Conservation (phyloP, 208 protist genomes). For the Giardia muris region DNA sequence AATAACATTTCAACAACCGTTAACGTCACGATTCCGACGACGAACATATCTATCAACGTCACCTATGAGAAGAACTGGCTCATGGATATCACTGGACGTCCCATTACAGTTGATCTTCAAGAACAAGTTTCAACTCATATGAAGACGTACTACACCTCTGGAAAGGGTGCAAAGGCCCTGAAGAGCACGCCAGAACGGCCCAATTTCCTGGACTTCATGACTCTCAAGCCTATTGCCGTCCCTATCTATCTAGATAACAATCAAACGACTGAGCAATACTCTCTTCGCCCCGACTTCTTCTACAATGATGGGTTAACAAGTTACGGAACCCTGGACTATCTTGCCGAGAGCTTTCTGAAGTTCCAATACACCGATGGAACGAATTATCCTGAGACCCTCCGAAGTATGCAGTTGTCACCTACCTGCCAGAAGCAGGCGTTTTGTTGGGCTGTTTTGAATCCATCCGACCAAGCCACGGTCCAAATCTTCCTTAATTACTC, state of each 20-base stretch:
- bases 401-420: too few relatives aligned
- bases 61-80: too few relatives aligned
- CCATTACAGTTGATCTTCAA: background rate
- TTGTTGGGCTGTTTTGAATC: background rate
- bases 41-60: background rate
- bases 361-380: background rate
- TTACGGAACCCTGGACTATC: background rate
- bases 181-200: background rate
- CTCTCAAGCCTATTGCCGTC: background rate
- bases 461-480: background rate
- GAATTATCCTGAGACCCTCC: background rate
- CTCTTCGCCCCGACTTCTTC: background rate
- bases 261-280: background rate
- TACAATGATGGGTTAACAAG: background rate
- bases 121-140: background rate
- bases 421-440: background rate
- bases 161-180: background rate
- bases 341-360: background rate
- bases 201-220: background rate
- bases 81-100: background rate
- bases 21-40: background rate
- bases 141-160: background rate
- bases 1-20: background rate
- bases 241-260: background rate
- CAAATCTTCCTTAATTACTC: background rate